Conservation (phyloP, 306 rosid species). For the Myrica gale region DNA sequence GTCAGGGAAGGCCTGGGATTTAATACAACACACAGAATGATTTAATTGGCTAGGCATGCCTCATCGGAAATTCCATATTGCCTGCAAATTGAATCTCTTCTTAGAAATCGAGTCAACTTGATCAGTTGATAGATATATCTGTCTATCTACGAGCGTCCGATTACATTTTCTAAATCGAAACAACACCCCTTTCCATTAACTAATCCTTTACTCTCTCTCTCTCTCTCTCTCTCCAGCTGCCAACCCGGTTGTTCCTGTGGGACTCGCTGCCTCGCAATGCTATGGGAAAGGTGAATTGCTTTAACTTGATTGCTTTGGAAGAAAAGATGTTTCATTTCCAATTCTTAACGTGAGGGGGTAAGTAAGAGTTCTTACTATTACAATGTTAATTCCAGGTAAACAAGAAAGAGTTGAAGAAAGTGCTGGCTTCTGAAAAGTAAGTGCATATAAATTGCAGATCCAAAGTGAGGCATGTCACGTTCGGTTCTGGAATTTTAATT, state of each 20-base stretch:
- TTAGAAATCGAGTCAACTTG: not conserved
- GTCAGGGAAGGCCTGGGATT: not conserved
- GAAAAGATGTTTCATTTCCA: not conserved
- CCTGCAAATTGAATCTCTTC: not conserved
- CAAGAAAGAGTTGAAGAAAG: constrained; percentile 79
- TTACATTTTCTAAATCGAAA: not conserved
- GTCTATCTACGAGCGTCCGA: not conserved
- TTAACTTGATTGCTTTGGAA: not conserved
- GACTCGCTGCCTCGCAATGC: constrained; percentile 85
- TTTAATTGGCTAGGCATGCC: constrained; percentile 4
- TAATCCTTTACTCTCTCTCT: not conserved
- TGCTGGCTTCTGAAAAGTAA: constrained; percentile 44
- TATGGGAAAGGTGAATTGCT: constrained; percentile 84
- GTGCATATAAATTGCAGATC: constrained; percentile 1
- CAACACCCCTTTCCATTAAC: not conserved
- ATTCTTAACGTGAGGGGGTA: constrained; percentile 9
- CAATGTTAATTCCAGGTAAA: constrained; percentile 59
- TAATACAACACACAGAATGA: not conserved
- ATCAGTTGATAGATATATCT: not conserved
- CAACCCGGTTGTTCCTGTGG: constrained; percentile 64
- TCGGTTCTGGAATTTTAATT: not conserved
- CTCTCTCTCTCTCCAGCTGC: constrained; percentile 48
- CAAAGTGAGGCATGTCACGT: not conserved
- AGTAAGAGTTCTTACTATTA: not conserved
- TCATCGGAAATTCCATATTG: not conserved